Evolutionary conservation across 768 basidiomycete species (phyloP).

Genomic region (Russula sp.): DNA sequence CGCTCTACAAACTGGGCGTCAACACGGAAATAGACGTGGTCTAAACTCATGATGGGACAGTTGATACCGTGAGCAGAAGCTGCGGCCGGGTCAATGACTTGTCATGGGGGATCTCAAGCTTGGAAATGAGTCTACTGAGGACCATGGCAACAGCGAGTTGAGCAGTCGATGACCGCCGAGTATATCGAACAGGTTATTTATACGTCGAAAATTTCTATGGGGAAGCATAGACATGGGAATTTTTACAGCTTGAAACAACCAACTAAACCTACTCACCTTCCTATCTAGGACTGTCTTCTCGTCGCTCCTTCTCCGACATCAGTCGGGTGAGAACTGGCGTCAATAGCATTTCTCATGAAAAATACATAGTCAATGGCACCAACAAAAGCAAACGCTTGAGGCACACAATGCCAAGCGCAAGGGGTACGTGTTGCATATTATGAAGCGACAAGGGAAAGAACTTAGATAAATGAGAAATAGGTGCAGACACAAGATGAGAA

Average conservation of each 20-base stretch:
- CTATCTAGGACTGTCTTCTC: conserved; percentile 5
- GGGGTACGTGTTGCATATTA: conserved; percentile 16
- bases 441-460: conserved; percentile 8
- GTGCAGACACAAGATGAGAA: conserved; percentile 19
- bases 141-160: conserved; percentile 9
- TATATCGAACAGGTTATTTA: neutral
- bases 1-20: conserved; percentile 41
- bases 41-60: neutral
- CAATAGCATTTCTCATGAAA: neutral
- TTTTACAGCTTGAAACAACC: neutral
- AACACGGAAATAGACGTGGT: neutral
- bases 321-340: neutral
- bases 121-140: conserved; percentile 4
- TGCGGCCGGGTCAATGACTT: conserved; percentile 5
- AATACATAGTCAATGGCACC: neutral
- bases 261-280: conserved; percentile 22
- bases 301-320: neutral
- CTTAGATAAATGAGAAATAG: conserved; percentile 3
- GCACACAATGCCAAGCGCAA: conserved; percentile 7
- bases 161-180: neutral
- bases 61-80: conserved; percentile 10
- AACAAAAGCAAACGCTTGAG: neutral
- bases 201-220: neutral
- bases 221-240: conserved; percentile 4
- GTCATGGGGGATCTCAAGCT: conserved; percentile 4